Base-by-base conservation (phyloP, 208 protist species). In the Trypanosoma mega region DNA sequence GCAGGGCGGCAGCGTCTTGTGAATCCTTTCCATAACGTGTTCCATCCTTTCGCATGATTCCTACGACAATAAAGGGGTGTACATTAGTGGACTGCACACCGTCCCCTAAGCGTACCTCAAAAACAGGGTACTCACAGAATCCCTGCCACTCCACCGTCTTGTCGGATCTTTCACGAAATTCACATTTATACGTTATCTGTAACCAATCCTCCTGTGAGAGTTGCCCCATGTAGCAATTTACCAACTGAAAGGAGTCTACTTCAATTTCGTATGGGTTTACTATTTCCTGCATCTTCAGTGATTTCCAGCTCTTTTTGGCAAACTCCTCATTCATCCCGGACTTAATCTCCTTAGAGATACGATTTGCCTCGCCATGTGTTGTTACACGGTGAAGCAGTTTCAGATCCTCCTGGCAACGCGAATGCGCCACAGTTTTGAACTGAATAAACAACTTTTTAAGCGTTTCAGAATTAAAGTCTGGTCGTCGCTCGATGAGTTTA, bases 151-250 rank as follows among this genome's bases (percentile, higher is more conserved):
- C 86, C 21, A 60, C 54, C 39, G 63, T 68, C 50, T 76, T 72
- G 49, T 76, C 60, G 21, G 52, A 44, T n/a, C 90, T 71, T 63
- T 96, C 75, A 20, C 78, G 81, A 63, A 78, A 92, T 67, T 92
- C 86, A 59, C 84, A 93, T 54, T 73, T 78, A 59, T 91, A 92
- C 16, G 90, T 96, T 27, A 93, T 82, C 67, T 96, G 90, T 20
- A 96, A 68, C 86, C 90, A 96, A 52, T 96, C 90, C 21, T 96
- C 90, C 52, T 89, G 68, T 20, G 85, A 78, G 86, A 96, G 92
- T 70, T 93, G 85, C 1, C 90, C 90, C 84, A 93, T 85, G 72
- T 93, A 96, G 71, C 84, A 92, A 48, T 85, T 93, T 11, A 93
- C 80, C 2, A 96, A 53, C 39, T 85, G 72, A 58, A 96, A 96